Evolutionary conservation across 2,329 filamentous ascomycete species (phyloP), one percentile per base, ranked within the genome.

Genomic region (Leptodontidium sp.): DNA sequence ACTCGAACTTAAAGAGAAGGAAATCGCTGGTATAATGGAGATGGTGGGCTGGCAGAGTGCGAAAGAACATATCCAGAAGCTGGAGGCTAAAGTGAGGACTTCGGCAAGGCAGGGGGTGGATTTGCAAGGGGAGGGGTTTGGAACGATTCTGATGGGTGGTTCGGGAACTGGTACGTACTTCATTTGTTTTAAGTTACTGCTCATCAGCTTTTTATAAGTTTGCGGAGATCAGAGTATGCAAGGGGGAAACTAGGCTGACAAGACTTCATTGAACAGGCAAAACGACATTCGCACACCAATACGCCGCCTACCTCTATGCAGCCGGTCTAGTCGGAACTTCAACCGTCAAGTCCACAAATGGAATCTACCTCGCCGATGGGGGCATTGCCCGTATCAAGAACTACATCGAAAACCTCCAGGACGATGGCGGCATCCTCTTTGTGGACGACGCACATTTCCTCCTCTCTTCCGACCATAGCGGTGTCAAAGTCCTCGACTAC

Each of bases 381-480:
- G 91, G 90, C 0, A 85, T 92, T 0, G 63, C 79, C 0, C 86
- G 83, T 0, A 87, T 84, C 71, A 84, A 90, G 74, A 83, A 83
- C 15, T 77, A 88, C 0, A 79, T 92, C 11, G 82, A 90, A 2
- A 73, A 81, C 0, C 82, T 94, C 0, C 76, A 88, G 2, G 80
- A 88, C 90, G 90, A 0, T 87, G 5, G 81, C 87, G 91, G 91
- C 0, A 91, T 89, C 0, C 73, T 93, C 1, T 94, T 94, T 75
- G 90, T 94, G 26, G 92, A 95, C 69, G 91, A 94, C 76, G 91
- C 91, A 0, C 93, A 94, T 74, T 91, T 93, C 70, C 81, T 94
- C 0, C 84, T 87, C 0, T 87, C 86, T 0, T 84, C 85, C 0
- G 86, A 86, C 64, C 90, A 80, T 32, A 74, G 76, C 1, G 91